These are phyloP conservation scores for Alternaria brassicicola DNA, from an alignment of 2,329 filamentous ascomycete species.

Conservation along the genomic window DNA sequence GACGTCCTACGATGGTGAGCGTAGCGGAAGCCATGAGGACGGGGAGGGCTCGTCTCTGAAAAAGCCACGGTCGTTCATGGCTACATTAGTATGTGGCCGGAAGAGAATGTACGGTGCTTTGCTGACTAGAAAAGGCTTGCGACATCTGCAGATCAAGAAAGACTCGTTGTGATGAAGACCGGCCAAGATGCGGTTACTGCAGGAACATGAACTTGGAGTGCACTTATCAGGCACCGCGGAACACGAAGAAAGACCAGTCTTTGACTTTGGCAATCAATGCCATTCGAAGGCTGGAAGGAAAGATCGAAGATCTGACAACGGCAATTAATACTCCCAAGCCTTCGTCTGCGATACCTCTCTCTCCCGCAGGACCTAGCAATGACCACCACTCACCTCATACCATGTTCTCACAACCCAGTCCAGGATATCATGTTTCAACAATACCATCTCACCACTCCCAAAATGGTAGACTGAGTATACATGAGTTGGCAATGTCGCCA, in stretches of 20 bases:
- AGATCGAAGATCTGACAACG: constrained; percentile 57
- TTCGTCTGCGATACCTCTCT: constrained; percentile 9
- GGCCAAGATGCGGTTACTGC: constrained; percentile 59
- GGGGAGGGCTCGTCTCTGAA: constrained; percentile 38
- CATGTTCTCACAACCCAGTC: constrained; percentile 39
- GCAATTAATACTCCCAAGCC: constrained; percentile 37
- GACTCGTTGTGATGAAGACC: constrained; percentile 62
- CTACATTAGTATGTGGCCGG: constrained; percentile 30
- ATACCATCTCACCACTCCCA: constrained; percentile 15
- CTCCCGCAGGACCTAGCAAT: constrained; percentile 17
- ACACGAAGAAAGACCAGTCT: constrained; percentile 62
- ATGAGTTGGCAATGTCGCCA: constrained; percentile 36
- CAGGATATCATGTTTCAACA: constrained; percentile 18
- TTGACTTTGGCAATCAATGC: constrained; percentile 62
- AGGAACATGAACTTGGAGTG: constrained; percentile 57
- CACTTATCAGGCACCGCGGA: constrained; percentile 60
- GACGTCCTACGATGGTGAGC: constrained; percentile 28
- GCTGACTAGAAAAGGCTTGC: constrained; percentile 52
- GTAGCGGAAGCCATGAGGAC: constrained; percentile 31
- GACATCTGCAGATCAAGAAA: constrained; percentile 61
- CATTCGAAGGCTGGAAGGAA: constrained; percentile 59
- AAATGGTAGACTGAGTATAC: constrained; percentile 27
- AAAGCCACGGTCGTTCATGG: constrained; percentile 46
- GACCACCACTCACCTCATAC: constrained; percentile 39
- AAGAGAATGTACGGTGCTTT: not conserved